phyloP scores from a whole-genome alignment of 352 stramenopile species.

The Phytophthora chlamydospora region DNA sequence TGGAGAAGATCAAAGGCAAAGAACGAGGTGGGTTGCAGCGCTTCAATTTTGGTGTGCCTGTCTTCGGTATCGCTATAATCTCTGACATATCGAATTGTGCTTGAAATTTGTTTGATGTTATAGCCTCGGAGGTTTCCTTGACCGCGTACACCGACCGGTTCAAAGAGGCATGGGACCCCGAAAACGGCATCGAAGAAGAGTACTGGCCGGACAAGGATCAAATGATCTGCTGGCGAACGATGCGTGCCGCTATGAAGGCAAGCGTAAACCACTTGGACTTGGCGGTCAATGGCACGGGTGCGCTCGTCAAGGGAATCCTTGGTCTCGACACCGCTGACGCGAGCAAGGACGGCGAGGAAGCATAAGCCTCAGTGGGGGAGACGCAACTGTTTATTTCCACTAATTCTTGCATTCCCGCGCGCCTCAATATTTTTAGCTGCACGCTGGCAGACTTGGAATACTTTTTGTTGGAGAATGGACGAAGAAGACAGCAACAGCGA shows the following conservation, averaged over 20 bases:
- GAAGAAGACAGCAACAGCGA: slow-evolving; percentile 16
- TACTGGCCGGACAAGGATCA: slow-evolving; percentile 96
- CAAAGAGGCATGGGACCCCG: slow-evolving; percentile 93
- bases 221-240: slow-evolving; percentile 87
- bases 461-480: not conserved
- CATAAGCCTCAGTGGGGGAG: not conserved
- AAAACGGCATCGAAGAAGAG: slow-evolving; percentile 95
- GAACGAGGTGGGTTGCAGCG: slow-evolving; percentile 42
- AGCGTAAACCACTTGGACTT: slow-evolving; percentile 78
- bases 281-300: slow-evolving; percentile 59
- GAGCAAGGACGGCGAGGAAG: slow-evolving; percentile 22
- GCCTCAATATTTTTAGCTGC: too few relatives aligned
- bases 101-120: slow-evolving; percentile 1
- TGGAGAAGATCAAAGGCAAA: slow-evolving; percentile 78
- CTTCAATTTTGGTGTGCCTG: not conserved
- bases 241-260: slow-evolving; percentile 78
- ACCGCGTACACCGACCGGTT: slow-evolving; percentile 89
- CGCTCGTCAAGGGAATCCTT: slow-evolving; percentile 78
- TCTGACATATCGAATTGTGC: not conserved
- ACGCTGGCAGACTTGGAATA: not conserved
- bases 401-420: not conserved
- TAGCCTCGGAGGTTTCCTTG: slow-evolving; percentile 74
- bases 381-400: too few relatives aligned
- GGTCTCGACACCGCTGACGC: slow-evolving; percentile 35
- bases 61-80: not conserved